phyloP scores from a whole-genome alignment of 2,329 filamentous ascomycete genomes.

The Trichoderma pleuroti region DNA sequence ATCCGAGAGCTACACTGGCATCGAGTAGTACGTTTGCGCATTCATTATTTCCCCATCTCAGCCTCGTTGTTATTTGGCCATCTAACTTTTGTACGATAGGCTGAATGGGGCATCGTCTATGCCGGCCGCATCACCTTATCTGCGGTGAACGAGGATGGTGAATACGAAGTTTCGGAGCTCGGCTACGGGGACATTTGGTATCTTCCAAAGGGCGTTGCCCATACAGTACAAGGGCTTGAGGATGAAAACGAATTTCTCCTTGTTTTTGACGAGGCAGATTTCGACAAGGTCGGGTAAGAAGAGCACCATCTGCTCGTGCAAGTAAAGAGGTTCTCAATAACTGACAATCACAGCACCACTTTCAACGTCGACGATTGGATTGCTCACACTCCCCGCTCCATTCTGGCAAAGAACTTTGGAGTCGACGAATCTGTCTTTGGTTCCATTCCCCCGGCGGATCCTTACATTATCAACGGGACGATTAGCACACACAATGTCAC shows the following conservation, averaged over 20 bases:
- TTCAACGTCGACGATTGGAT: slow-evolving; percentile 72
- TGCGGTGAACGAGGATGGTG: slow-evolving; percentile 59
- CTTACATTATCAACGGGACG: slow-evolving; percentile 60
- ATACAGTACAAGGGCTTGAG: slow-evolving; percentile 61
- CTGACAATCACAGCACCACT: slow-evolving; percentile 49
- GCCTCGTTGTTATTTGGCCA: neutral
- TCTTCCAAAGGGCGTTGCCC: slow-evolving; percentile 62
- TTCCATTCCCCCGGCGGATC: slow-evolving; percentile 53
- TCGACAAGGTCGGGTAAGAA: slow-evolving; percentile 56
- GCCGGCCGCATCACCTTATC: slow-evolving; percentile 54
- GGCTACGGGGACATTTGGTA: slow-evolving; percentile 65
- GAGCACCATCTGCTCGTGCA: no score
- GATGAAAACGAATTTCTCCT: slow-evolving; percentile 66
- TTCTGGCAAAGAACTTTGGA: slow-evolving; percentile 68
- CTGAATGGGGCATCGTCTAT: slow-evolving; percentile 65
- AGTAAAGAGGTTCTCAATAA: no score
- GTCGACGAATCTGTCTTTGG: slow-evolving; percentile 58
- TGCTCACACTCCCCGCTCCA: slow-evolving; percentile 57
- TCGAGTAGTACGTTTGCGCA: slow-evolving; percentile 48
- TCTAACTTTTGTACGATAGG: slow-evolving; percentile 36
- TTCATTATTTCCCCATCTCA: neutral
- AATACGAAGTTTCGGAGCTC: slow-evolving; percentile 52
- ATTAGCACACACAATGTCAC: slow-evolving; percentile 43
- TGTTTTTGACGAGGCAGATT: slow-evolving; percentile 64
- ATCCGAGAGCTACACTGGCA: slow-evolving; percentile 67